phyloP scores from a whole-genome alignment of 352 stramenopile species.

The Phytopythium helicoides region DNA sequence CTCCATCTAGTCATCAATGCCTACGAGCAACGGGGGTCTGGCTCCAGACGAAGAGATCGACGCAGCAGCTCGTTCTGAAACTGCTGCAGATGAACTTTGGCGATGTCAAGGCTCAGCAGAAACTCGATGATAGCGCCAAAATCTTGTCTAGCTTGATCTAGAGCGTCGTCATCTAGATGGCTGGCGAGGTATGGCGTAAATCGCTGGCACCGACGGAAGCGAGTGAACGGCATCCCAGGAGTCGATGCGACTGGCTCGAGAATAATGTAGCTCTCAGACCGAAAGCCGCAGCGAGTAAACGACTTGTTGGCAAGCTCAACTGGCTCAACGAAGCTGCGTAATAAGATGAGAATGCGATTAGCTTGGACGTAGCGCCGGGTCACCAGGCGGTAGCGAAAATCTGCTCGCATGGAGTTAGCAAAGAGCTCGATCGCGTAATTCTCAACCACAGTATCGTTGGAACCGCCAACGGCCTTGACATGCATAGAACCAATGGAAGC shows the following conservation, averaged over 20 bases:
- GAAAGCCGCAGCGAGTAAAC: conserved; percentile 25
- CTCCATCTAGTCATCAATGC: no score
- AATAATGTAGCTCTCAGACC: conserved; percentile 29
- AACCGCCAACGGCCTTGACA: neutral
- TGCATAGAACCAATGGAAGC: no score
- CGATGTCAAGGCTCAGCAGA: conserved; percentile 27
- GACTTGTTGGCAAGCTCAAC: conserved; percentile 51
- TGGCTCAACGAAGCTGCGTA: conserved; percentile 44
- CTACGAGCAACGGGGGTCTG: no score
- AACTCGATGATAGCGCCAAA: conserved; percentile 33
- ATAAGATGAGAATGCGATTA: conserved; percentile 53
- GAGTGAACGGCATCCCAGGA: neutral
- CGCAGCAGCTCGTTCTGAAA: conserved; percentile 33
- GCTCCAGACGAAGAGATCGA: conserved; percentile 7
- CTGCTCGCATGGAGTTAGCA: conserved; percentile 23
- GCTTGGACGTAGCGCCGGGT: conserved; percentile 27
- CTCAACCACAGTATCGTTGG: neutral
- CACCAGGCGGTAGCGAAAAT: conserved; percentile 28
- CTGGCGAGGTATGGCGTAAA: neutral
- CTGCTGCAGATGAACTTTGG: conserved; percentile 23
- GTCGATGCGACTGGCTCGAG: conserved; percentile 8
- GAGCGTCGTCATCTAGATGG: neutral
- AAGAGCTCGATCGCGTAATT: conserved; percentile 32
- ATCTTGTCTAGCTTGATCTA: conserved; percentile 10
- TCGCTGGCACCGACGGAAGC: neutral